Conservation (phyloP, 305 asterid species). For the Andrographis paniculata region DNA sequence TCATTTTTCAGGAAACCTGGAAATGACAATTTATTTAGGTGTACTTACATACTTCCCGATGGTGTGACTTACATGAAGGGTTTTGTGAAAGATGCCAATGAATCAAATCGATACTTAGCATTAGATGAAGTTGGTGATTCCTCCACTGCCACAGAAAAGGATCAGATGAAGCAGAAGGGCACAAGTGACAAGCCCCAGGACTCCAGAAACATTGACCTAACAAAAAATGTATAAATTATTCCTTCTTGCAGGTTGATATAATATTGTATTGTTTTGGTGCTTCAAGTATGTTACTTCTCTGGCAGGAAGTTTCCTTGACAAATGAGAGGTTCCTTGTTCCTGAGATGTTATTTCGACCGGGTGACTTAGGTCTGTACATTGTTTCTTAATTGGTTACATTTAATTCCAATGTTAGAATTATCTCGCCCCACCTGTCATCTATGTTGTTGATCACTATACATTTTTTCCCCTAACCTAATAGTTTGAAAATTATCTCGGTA, state of each 20-base stretch:
- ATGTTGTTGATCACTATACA: no score
- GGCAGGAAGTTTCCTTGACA: slow-evolving; percentile 80
- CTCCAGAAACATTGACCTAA: slow-evolving; percentile 43
- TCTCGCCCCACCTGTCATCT: no score
- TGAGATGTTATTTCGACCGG: slow-evolving; percentile 95
- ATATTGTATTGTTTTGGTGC: slow-evolving; percentile 11
- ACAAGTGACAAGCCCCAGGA: slow-evolving; percentile 29
- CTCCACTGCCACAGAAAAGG: slow-evolving; percentile 27
- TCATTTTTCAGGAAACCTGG: slow-evolving; percentile 56
- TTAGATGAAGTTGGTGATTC: slow-evolving; percentile 29
- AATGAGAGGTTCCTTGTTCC: slow-evolving; percentile 97
- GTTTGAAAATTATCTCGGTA: no score
- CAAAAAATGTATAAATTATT: slow-evolving; percentile 47
- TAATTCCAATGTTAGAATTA: slow-evolving; percentile 1
- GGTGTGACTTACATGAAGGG: slow-evolving; percentile 75
- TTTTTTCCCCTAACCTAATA: no score
- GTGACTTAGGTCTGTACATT: slow-evolving; percentile 72
- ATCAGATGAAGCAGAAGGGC: slow-evolving; percentile 29
- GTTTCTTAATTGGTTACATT: slow-evolving; percentile 17
- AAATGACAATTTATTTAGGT: slow-evolving; percentile 57
- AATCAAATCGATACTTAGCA: slow-evolving; percentile 55
- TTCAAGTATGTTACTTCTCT: slow-evolving; percentile 14
- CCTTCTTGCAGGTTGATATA: neutral
- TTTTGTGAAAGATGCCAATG: slow-evolving; percentile 61
- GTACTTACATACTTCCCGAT: slow-evolving; percentile 87